These are phyloP conservation scores for Medicago arabica DNA, from an alignment of 306 rosid species.

Conservation along the genomic window DNA sequence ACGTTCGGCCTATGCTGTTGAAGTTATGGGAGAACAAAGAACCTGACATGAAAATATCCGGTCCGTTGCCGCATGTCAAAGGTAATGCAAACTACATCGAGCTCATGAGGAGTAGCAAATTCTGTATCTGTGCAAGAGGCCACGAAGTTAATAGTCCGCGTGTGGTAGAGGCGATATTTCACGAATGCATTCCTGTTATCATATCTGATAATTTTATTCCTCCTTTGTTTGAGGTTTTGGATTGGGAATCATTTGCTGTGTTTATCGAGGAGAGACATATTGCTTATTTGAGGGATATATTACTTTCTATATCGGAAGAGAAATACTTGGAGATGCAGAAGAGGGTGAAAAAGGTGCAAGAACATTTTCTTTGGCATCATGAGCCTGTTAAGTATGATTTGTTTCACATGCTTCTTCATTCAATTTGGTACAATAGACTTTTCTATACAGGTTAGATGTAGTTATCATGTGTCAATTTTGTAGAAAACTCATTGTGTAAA, in stretches of 20 bases:
- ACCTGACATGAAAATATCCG: constrained; percentile 81
- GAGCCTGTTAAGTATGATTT: constrained; percentile 85
- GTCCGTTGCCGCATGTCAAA: constrained; percentile 60
- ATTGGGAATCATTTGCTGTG: constrained; percentile 94
- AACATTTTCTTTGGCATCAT: constrained; percentile 90
- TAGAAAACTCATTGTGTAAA: constrained; percentile 39
- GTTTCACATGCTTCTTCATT: constrained; percentile 93
- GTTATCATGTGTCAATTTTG: constrained; percentile 43
- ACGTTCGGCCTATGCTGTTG: constrained; percentile 71
- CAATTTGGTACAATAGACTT: constrained; percentile 81
- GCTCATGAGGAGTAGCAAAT: constrained; percentile 86
- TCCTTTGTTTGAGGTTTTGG: constrained; percentile 79
- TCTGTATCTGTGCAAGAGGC: constrained; percentile 93
- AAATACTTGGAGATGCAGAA: constrained; percentile 73
- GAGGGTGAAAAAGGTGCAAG: constrained; percentile 81
- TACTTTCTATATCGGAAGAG: constrained; percentile 73
- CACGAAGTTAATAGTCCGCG: constrained; percentile 95
- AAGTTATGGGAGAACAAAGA: constrained; percentile 87
- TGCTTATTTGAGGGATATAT: constrained; percentile 74
- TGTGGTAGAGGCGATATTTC: constrained; percentile 82
- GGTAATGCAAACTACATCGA: constrained; percentile 62
- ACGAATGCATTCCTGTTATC: constrained; percentile 89
- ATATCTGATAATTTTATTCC: constrained; percentile 96
- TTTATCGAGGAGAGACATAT: constrained; percentile 79
- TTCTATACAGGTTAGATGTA: constrained; percentile 45